Evolutionary conservation across 2,329 filamentous ascomycete genomes (phyloP).

Genomic region (Colletotrichum siamense): DNA sequence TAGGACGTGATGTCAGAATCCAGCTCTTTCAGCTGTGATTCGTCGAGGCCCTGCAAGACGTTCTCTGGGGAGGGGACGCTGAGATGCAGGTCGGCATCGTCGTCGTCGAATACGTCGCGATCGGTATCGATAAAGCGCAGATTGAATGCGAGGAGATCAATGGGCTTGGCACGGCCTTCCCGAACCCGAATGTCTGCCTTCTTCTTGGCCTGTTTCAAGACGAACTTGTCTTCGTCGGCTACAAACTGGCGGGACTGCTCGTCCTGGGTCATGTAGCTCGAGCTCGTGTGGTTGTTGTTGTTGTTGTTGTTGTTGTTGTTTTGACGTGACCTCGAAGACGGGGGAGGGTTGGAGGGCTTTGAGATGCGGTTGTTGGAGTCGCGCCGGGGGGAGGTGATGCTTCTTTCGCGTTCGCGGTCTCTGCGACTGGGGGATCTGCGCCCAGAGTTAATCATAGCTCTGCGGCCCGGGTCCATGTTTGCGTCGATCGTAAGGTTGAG

Average conservation of each 20-base stretch:
- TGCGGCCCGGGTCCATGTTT: conserved; percentile 60
- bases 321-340: conserved; percentile 30
- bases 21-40: conserved; percentile 73
- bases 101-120: conserved; percentile 84
- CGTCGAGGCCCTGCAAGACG: conserved; percentile 77
- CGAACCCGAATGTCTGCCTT: conserved; percentile 95
- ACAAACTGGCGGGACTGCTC: conserved; percentile 85
- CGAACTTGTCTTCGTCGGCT: conserved; percentile 93
- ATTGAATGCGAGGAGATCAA: conserved; percentile 93
- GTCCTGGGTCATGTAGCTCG: conserved; percentile 71
- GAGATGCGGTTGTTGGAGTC: conserved; percentile 62
- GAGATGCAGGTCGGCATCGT: conserved; percentile 74
- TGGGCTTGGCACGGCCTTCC: conserved; percentile 87
- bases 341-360: conserved; percentile 49
- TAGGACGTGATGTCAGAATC: conserved; percentile 85
- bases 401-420: conserved; percentile 40
- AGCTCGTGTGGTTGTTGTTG: conserved; percentile 21
- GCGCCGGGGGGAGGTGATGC: conserved; percentile 58
- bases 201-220: conserved; percentile 96
- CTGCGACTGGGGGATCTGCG: conserved; percentile 44
- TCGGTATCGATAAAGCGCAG: conserved; percentile 87
- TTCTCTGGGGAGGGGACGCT: conserved; percentile 80
- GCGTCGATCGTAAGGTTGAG: conserved; percentile 13
- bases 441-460: conserved; percentile 56
- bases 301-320: conserved; percentile 25